Evolutionary conservation across 768 basidiomycete species (phyloP).

Genomic region (Podaxis pistillaris): DNA sequence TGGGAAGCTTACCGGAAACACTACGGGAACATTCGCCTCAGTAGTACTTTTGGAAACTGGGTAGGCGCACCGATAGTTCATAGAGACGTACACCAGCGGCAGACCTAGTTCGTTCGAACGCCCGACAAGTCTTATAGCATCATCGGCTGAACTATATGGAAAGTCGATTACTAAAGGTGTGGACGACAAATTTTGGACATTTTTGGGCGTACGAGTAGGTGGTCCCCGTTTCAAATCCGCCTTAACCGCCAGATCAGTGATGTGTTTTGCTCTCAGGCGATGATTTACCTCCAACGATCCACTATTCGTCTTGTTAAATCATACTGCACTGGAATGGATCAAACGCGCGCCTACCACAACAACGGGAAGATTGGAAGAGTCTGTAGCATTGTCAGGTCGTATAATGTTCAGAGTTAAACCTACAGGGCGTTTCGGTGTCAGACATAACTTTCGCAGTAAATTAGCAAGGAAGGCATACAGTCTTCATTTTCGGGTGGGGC

Average conservation of each 20-base stretch:
- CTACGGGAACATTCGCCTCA: constrained; percentile 11
- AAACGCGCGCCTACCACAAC: constrained; percentile 36
- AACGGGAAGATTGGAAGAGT: constrained; percentile 43
- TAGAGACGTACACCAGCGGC: constrained; percentile 49
- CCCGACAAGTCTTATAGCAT: constrained; percentile 33
- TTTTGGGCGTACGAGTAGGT: constrained; percentile 17
- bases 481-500: constrained; percentile 23
- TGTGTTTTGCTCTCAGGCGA: not conserved
- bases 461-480: constrained; percentile 17
- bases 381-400: constrained; percentile 33
- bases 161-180: not conserved
- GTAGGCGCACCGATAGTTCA: constrained; percentile 44
- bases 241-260: constrained; percentile 6
- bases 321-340: not conserved
- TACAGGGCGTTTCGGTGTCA: constrained; percentile 5
- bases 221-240: constrained; percentile 28
- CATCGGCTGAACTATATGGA: constrained; percentile 39
- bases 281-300: constrained; percentile 42
- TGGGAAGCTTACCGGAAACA: constrained; percentile 20
- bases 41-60: not conserved
- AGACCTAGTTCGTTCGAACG: constrained; percentile 41
- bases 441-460: not conserved
- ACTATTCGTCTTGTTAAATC: constrained; percentile 24
- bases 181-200: not conserved
- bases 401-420: constrained; percentile 49